phyloP scores from a whole-genome alignment of 345 rosid species.

The Euphorbia peplus region DNA sequence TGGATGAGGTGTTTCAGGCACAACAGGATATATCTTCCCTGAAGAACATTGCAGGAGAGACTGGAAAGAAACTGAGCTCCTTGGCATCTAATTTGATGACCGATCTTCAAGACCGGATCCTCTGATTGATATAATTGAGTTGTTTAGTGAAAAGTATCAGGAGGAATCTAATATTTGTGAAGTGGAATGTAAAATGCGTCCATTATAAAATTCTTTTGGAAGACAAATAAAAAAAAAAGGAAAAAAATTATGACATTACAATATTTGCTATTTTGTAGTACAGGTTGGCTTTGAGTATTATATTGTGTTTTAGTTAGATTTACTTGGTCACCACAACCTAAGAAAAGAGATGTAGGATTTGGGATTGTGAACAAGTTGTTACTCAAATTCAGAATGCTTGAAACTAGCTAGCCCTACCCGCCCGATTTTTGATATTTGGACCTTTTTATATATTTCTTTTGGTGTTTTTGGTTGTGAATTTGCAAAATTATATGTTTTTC shows the following conservation, averaged over 20 bases:
- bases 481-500: no score
- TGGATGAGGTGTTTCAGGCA: conserved; percentile 48
- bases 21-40: conserved; percentile 86
- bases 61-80: conserved; percentile 78
- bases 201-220: conserved; percentile 9
- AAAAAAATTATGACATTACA: neutral
- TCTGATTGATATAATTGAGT: conserved; percentile 41
- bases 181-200: conserved; percentile 22
- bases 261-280: neutral
- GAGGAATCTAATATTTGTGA: conserved; percentile 13
- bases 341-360: conserved; percentile 2
- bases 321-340: neutral
- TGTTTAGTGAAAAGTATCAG: neutral
- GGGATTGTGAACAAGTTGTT: neutral
- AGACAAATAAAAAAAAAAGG: neutral
- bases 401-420: no score
- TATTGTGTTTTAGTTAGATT: neutral
- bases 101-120: conserved; percentile 89
- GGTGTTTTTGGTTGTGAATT: no score
- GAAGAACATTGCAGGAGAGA: conserved; percentile 87
- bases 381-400: neutral
- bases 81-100: conserved; percentile 71
- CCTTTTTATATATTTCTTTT: no score
- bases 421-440: no score
- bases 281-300: neutral